Percentiles rank a stretch among this genome's conserved stretches.
phyloP scores from a whole-genome alignment of 768 basidiomycete species.

The Leccinellum luteum region DNA sequence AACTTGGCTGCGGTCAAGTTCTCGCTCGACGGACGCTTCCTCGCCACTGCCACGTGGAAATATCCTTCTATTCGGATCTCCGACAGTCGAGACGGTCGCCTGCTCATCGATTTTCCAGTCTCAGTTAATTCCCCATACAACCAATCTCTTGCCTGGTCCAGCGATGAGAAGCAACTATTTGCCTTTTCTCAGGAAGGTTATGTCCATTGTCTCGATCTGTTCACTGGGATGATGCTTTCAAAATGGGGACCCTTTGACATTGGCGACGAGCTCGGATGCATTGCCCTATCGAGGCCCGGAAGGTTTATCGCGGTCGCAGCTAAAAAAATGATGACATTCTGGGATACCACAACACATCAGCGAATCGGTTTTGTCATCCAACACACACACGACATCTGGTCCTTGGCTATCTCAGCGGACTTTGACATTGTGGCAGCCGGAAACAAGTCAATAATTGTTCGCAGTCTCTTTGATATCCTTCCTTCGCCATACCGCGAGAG shows the following conservation, averaged over 20 bases:
- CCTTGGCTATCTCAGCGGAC: not conserved
- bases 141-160: not conserved
- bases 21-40: not conserved
- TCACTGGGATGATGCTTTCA: not conserved
- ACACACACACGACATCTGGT: not conserved
- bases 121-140: not conserved
- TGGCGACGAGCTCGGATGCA: not conserved
- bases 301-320: not conserved
- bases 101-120: not conserved
- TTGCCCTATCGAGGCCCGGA: not conserved
- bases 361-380: not conserved
- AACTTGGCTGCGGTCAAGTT: not conserved
- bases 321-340: not conserved
- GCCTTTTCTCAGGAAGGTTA: not conserved
- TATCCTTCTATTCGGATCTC: not conserved
- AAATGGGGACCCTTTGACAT: not conserved
- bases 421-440: slow-evolving; percentile 1
- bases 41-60: not conserved
- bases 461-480: not conserved
- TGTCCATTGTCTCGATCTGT: not conserved
- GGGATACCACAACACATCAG: not conserved
- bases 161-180: not conserved
- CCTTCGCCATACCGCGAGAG: not conserved
- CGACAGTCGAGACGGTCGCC: not conserved
- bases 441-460: not conserved